These are phyloP conservation scores for Fagopyrum homotropicum DNA, from an alignment of 148 eudicot species.

Conservation along the genomic window DNA sequence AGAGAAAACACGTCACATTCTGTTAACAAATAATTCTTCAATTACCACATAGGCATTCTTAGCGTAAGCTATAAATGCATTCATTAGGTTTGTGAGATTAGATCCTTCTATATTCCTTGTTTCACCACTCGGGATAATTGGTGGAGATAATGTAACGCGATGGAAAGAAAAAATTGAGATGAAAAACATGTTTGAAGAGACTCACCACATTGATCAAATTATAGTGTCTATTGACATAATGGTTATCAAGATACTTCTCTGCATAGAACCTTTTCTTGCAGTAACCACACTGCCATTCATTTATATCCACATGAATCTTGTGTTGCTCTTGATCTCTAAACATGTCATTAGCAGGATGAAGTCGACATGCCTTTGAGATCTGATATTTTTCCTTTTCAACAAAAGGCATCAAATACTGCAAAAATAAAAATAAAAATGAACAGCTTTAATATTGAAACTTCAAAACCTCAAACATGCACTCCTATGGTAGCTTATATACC, in stretches of 20 bases:
- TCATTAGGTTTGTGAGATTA: not conserved
- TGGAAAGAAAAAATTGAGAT: not conserved
- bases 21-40: too few species aligned
- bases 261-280: conserved; percentile 79
- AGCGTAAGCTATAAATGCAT: not conserved
- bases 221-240: conserved; percentile 73
- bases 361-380: conserved; percentile 52
- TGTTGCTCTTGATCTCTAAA: conserved; percentile 84
- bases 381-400: conserved; percentile 71
- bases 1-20: too few species aligned
- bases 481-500: conserved; percentile 26
- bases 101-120: not conserved
- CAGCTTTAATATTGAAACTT: not conserved
- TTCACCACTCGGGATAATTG: not conserved
- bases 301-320: conserved; percentile 63
- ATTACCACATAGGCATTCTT: too few species aligned
- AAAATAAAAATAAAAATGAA: not conserved
- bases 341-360: conserved; percentile 79
- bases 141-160: not conserved
- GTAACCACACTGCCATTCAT: conserved; percentile 90
- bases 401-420: conserved; percentile 89
- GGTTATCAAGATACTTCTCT: conserved; percentile 76
- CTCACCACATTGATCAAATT: conserved; percentile 70
- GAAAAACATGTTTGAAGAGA: conserved; percentile 14
- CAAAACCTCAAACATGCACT: not conserved